These are phyloP conservation scores for Desmodesmus armatus DNA, from an alignment of 139 green algal species.

Conservation along the genomic window DNA sequence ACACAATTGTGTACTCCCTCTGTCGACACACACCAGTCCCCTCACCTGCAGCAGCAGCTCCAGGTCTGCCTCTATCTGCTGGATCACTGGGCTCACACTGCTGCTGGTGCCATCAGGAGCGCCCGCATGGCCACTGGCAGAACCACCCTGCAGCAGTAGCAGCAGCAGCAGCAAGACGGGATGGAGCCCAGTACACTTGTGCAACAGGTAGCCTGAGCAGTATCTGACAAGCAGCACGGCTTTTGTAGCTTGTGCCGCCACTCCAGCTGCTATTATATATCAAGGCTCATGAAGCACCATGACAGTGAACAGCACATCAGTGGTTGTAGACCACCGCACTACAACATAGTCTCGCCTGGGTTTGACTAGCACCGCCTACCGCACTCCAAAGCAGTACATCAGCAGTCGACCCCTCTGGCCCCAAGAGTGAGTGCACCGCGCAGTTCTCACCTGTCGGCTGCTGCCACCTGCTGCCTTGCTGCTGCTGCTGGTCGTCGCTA, in stretches of 20 bases:
- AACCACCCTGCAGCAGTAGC: neutral
- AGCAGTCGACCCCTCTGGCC: too few relatives aligned
- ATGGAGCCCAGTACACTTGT: neutral
- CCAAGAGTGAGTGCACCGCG: too few relatives aligned
- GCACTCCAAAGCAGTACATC: too few relatives aligned
- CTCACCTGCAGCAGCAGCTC: conserved; percentile 50
- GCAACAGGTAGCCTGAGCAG: neutral
- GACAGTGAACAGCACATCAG: too few relatives aligned
- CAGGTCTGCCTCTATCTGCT: conserved; percentile 37
- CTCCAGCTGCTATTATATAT: too few relatives aligned
- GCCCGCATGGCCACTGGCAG: neutral
- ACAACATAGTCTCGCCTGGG: too few relatives aligned
- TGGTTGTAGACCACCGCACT: too few relatives aligned
- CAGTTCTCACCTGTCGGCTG: too few relatives aligned
- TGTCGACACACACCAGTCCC: neutral
- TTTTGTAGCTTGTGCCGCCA: too few relatives aligned
- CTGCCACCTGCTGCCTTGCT: neutral
- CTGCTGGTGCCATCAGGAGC: neutral
- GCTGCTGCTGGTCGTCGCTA: neutral
- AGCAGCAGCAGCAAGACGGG: neutral
- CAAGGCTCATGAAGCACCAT: too few relatives aligned
- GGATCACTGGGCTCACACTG: conserved; percentile 1
- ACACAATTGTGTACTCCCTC: too few relatives aligned
- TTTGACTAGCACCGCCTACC: too few relatives aligned
- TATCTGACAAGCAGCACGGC: neutral